Percentiles rank a stretch among this genome's conserved stretches.
Conservation (phyloP, 202 grass and related monocot species). For the Elaeis oleifera region DNA sequence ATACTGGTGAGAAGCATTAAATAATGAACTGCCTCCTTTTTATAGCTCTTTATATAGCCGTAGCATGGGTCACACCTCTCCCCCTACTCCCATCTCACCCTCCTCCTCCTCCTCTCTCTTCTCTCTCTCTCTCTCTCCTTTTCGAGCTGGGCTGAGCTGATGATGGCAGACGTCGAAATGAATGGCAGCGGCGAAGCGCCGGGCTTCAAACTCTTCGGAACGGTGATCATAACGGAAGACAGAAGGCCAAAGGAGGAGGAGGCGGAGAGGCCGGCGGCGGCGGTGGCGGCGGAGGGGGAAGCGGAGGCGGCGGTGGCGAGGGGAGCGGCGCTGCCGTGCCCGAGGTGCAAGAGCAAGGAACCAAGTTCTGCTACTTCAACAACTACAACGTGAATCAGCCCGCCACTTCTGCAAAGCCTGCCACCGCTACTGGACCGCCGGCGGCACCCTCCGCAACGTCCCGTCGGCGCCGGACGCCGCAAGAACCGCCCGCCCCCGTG, state of each 20-base stretch:
- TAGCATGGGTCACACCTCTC: background rate
- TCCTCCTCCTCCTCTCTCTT: background rate
- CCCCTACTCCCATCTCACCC: background rate
- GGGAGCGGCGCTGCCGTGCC: conserved; percentile 46
- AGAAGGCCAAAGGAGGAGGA: conserved; percentile 1
- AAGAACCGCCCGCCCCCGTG: conserved; percentile 26
- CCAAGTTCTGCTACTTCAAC: conserved; percentile 99
- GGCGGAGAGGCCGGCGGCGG: background rate
- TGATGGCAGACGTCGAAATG: conserved; percentile 51
- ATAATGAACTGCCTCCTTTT: conserved; percentile 33
- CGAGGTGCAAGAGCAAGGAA: conserved; percentile 79
- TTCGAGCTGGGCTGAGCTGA: background rate
- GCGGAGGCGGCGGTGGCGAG: conserved; percentile 8
- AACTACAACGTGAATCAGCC: conserved; percentile 97
- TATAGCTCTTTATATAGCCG: background rate
- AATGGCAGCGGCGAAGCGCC: background rate
- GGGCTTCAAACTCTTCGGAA: conserved; percentile 15
- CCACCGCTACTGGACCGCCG: conserved; percentile 91
- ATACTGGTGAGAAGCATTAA: conserved; percentile 30
- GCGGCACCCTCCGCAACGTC: conserved; percentile 75
- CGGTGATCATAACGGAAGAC: conserved; percentile 7
- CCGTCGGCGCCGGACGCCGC: conserved; percentile 51
- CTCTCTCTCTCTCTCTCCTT: background rate
- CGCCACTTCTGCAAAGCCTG: conserved; percentile 89
- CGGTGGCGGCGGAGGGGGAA: background rate